Evolutionary conservation across 2,329 filamentous ascomycete genomes (phyloP).

Genomic region (Bipolaris cookei): DNA sequence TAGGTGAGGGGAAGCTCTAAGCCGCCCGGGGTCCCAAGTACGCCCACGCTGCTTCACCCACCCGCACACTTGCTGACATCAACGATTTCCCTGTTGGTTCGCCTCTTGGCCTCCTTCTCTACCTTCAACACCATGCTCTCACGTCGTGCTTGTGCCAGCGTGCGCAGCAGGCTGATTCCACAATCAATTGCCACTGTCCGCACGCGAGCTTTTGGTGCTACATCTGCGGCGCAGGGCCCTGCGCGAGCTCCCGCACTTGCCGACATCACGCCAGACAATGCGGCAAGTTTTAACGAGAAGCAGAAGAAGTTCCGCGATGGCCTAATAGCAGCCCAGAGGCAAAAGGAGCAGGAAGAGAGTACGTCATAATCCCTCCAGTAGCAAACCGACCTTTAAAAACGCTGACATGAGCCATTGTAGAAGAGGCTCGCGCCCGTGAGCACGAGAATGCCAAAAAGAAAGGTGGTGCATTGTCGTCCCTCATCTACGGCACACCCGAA

Average conservation of each 20-base stretch:
- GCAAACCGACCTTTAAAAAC: constrained; percentile 46
- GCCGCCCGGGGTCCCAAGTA: constrained; percentile 6
- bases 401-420: constrained; percentile 57
- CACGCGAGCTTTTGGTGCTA: constrained; percentile 40
- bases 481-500: constrained; percentile 97
- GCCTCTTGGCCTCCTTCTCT: neutral
- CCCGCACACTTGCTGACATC: constrained; percentile 7
- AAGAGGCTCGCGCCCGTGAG: constrained; percentile 65
- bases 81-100: neutral
- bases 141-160: constrained; percentile 38
- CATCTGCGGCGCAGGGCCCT: constrained; percentile 33
- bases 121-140: constrained; percentile 38
- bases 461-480: constrained; percentile 74
- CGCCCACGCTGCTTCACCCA: constrained; percentile 5
- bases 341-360: constrained; percentile 85
- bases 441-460: constrained; percentile 66
- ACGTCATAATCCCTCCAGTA: constrained; percentile 56
- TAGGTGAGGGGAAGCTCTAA: constrained; percentile 22
- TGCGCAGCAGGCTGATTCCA: constrained; percentile 32
- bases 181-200: constrained; percentile 20
- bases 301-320: constrained; percentile 88
- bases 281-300: constrained; percentile 78
- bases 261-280: constrained; percentile 78
- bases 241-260: constrained; percentile 71
- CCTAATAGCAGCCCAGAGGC: constrained; percentile 75